Evolutionary conservation across 2,329 filamentous ascomycete species (phyloP).

Genomic region (Aspergillus terreus): DNA sequence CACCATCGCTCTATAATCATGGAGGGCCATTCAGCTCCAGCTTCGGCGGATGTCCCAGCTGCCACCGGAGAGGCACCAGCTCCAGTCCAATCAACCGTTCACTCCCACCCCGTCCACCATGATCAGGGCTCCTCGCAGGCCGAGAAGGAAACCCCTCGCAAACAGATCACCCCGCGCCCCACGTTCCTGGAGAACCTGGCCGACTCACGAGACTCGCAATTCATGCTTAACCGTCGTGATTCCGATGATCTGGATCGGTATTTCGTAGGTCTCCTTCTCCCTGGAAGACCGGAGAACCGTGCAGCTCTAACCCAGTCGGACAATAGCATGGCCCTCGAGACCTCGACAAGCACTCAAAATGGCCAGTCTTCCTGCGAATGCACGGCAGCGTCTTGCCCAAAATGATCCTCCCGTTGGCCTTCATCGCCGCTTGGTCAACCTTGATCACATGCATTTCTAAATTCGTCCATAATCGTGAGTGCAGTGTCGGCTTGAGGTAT

Average conservation of each 20-base stretch:
- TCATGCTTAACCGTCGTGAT: conserved; percentile 25
- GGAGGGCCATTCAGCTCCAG: conserved; percentile 4
- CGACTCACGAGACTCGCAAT: conserved; percentile 28
- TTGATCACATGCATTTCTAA: conserved; percentile 57
- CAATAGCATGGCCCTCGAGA: conserved; percentile 54
- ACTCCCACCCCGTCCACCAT: conserved; percentile 10
- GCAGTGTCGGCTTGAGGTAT: background rate
- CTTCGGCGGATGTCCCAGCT: conserved; percentile 8
- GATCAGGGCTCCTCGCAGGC: conserved; percentile 8
- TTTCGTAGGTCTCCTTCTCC: conserved; percentile 44
- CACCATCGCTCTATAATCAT: conserved; percentile 3
- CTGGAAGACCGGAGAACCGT: background rate
- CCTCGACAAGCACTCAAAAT: conserved; percentile 70
- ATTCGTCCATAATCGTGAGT: conserved; percentile 41
- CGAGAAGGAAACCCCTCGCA: conserved; percentile 20
- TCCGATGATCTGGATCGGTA: conserved; percentile 57
- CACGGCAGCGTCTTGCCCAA: conserved; percentile 72
- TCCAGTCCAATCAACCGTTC: conserved; percentile 16
- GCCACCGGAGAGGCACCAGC: conserved; percentile 14
- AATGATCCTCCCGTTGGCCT: conserved; percentile 65
- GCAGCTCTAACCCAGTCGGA: background rate
- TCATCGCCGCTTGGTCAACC: conserved; percentile 64
- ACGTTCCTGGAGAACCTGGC: conserved; percentile 32
- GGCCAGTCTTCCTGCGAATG: conserved; percentile 70
- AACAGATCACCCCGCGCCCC: conserved; percentile 28